Evolutionary conservation across 2,329 filamentous ascomycete species (phyloP).

Genomic region (Fusarium xyrophilum): DNA sequence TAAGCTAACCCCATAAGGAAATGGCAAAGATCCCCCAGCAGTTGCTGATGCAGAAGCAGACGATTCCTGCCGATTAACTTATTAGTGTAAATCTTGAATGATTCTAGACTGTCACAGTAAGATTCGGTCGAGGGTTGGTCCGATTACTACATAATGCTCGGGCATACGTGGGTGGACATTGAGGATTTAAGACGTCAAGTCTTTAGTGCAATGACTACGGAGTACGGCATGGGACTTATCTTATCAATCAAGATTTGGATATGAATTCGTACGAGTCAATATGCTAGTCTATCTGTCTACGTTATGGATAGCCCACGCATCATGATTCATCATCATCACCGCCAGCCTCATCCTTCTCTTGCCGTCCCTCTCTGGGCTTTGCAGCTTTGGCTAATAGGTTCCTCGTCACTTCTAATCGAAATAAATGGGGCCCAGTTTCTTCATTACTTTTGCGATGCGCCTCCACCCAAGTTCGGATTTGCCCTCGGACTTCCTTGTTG

Average conservation of each 20-base stretch:
- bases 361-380: constrained; percentile 33
- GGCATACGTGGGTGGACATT: neutral
- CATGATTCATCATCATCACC: constrained; percentile 3
- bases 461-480: constrained; percentile 48
- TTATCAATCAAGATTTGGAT: neutral
- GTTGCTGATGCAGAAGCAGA: neutral
- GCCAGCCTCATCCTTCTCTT: constrained; percentile 1
- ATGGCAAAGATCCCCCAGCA: neutral
- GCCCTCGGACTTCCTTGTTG: constrained; percentile 51
- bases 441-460: constrained; percentile 38
- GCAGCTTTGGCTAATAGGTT: constrained; percentile 48
- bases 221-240: neutral
- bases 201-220: neutral
- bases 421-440: constrained; percentile 46
- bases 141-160: neutral
- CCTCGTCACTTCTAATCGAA: constrained; percentile 46
- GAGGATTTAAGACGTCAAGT: neutral
- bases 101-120: neutral
- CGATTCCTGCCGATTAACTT: neutral
- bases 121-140: constrained; percentile 18
- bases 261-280: neutral
- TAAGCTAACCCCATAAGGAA: constrained; percentile 7
- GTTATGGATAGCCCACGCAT: neutral
- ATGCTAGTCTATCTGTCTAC: neutral
- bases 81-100: neutral